Percentiles rank a stretch among this genome's conserved stretches.
These are phyloP conservation scores for Phyllostachys edulis DNA, from an alignment of 176 grass and related monocot species.

Conservation along the genomic window DNA sequence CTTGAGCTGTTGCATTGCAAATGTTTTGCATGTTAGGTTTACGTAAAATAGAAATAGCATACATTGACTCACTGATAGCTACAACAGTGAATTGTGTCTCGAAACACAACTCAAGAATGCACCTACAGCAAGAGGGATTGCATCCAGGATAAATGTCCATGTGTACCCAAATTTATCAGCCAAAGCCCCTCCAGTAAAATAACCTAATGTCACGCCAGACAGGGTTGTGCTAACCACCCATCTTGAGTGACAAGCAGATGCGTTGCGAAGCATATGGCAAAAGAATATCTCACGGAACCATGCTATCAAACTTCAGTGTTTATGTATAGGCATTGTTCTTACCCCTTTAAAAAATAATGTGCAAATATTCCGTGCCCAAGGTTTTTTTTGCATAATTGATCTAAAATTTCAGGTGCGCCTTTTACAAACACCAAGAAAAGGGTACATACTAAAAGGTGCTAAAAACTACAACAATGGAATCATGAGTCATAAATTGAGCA, in stretches of 20 bases:
- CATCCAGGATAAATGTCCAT: conserved; percentile 89
- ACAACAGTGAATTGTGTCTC: conserved; percentile 1
- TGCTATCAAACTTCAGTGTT: background rate
- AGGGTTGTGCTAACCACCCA: conserved; percentile 94
- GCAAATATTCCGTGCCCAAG: background rate
- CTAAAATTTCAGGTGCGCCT: background rate
- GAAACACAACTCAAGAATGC: conserved; percentile 78
- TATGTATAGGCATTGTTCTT: background rate
- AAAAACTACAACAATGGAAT: conserved; percentile 7
- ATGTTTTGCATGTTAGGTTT: conserved; percentile 12
- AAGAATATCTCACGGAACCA: conserved; percentile 5
- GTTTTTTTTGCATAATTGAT: background rate
- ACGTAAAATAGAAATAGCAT: conserved; percentile 2
- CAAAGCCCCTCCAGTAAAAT: conserved; percentile 89
- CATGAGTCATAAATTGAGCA: background rate
- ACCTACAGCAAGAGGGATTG: conserved; percentile 77
- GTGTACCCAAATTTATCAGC: conserved; percentile 97
- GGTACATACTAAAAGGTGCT: background rate
- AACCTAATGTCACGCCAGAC: conserved; percentile 85
- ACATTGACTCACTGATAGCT: background rate
- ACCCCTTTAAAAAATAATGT: background rate
- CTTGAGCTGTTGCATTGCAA: conserved; percentile 82
- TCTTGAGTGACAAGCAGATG: conserved; percentile 45
- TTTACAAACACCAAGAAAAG: background rate
- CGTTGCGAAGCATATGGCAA: conserved; percentile 22